Percentiles rank a stretch among this genome's conserved stretches.
Evolutionary conservation across 2,329 filamentous ascomycete genomes (phyloP).

Genomic region (Colletotrichum melonis): DNA sequence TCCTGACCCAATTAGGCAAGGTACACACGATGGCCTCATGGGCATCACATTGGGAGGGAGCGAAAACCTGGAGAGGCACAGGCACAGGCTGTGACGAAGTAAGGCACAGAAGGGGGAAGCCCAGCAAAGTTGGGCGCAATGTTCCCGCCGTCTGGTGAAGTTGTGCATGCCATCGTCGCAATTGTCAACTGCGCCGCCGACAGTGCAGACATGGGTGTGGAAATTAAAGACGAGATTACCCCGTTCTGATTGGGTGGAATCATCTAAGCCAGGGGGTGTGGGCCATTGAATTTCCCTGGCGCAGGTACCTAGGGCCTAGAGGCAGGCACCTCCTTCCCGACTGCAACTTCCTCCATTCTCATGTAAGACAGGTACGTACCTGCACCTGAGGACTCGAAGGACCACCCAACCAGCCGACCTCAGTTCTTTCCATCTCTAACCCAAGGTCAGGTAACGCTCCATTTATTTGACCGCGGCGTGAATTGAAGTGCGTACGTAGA

Average conservation of each 20-base stretch:
- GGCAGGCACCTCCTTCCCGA: neutral
- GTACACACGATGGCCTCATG: conserved; percentile 4
- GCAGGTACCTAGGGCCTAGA: conserved; percentile 24
- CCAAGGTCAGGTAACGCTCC: too few species aligned
- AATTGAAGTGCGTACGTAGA: neutral
- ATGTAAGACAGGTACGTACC: conserved; percentile 1
- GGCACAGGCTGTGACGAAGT: neutral
- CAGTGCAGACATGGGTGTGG: conserved; percentile 23
- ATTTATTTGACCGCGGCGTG: neutral
- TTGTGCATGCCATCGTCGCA: conserved; percentile 28
- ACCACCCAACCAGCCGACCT: conserved; percentile 8
- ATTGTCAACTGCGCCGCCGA: conserved; percentile 32
- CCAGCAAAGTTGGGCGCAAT: conserved; percentile 29
- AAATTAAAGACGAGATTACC: conserved; percentile 32
- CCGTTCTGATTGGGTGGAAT: conserved; percentile 9
- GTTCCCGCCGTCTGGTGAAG: conserved; percentile 5
- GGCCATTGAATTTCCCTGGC: conserved; percentile 22
- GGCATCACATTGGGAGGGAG: neutral
- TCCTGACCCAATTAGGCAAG: neutral
- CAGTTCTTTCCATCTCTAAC: neutral
- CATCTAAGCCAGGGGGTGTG: conserved; percentile 17
- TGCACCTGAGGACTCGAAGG: neutral
- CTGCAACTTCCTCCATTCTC: neutral
- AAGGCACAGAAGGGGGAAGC: conserved; percentile 2
- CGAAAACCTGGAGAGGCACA: neutral